Conservation (phyloP, 2,329 filamentous ascomycete genomes). For the Endothia cerciana region DNA sequence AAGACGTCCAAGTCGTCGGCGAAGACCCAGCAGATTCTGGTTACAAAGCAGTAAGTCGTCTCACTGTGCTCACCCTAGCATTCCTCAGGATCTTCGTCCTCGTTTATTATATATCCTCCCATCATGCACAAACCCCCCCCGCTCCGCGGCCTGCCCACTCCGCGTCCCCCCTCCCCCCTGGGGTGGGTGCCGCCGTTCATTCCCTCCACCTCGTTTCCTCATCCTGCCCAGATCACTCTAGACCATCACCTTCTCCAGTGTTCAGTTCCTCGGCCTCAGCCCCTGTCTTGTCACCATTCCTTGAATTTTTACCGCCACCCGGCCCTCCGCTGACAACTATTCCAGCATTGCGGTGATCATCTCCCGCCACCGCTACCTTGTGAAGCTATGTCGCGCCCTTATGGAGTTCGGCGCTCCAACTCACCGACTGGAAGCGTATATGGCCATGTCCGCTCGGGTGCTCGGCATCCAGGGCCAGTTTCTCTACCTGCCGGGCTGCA, state of each 20-base stretch:
- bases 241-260: no score
- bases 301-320: not conserved
- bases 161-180: no score
- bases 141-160: no score
- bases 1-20: conserved; percentile 28
- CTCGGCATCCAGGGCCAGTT: conserved; percentile 89
- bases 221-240: not conserved
- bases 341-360: conserved; percentile 68
- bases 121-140: no score
- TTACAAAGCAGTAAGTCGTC: conserved; percentile 51
- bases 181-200: no score
- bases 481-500: conserved; percentile 86
- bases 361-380: conserved; percentile 78
- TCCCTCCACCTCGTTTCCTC: not conserved
- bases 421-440: conserved; percentile 88
- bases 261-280: no score
- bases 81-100: not conserved
- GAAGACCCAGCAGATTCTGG: conserved; percentile 43
- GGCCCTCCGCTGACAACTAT: not conserved
- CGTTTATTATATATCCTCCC: not conserved
- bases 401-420: conserved; percentile 93
- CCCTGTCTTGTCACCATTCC: no score
- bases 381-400: conserved; percentile 81
- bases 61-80: not conserved
- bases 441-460: conserved; percentile 87